These are phyloP conservation scores for Psilocybe tampanensis DNA, from an alignment of 768 basidiomycete species.

Conservation along the genomic window DNA sequence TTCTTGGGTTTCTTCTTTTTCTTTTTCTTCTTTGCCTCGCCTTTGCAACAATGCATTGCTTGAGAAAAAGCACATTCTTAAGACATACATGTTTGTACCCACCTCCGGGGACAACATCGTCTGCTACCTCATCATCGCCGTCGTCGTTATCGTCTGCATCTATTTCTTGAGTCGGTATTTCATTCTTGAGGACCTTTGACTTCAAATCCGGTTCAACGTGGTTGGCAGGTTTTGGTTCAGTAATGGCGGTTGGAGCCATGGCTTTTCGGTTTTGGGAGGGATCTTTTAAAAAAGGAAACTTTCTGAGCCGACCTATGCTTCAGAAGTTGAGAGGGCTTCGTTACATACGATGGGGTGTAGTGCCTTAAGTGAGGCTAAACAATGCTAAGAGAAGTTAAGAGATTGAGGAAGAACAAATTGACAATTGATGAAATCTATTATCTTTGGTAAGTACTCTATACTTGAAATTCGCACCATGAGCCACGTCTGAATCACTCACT, in stretches of 20 bases:
- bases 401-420: too few species aligned
- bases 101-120: constrained; percentile 22
- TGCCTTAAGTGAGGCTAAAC: too few species aligned
- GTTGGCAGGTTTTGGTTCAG: background rate
- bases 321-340: too few species aligned
- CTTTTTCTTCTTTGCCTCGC: constrained; percentile 79
- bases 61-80: background rate
- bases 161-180: background rate
- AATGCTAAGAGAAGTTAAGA: too few species aligned
- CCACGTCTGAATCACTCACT: too few species aligned
- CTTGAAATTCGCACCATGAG: too few species aligned
- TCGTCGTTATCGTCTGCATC: constrained; percentile 11
- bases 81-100: background rate
- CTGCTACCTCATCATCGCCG: constrained; percentile 25
- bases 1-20: constrained; percentile 94
- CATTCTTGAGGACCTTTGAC: background rate
- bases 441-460: too few species aligned
- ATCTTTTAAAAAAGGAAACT: too few species aligned
- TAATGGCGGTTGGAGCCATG: background rate
- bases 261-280: background rate
- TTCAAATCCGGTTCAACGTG: background rate
- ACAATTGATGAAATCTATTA: too few species aligned
- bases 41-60: constrained; percentile 27
- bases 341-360: too few species aligned
- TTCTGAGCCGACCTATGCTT: too few species aligned